Conservation (phyloP, 306 rosid genomes). For the Pueraria montana region DNA sequence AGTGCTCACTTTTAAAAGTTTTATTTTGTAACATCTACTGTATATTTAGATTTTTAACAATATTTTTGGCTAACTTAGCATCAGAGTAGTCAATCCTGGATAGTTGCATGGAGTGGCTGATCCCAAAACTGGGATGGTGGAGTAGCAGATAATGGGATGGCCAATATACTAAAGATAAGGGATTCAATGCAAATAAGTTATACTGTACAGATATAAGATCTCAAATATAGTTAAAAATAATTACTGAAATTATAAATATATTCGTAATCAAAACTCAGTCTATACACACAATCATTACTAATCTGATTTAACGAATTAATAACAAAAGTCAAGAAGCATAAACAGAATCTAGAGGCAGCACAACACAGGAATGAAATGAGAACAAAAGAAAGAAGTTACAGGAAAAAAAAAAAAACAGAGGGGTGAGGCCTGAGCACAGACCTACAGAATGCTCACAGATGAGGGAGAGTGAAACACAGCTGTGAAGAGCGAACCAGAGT, state of each 20-base stretch:
- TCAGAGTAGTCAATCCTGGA: not conserved
- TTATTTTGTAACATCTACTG: not conserved
- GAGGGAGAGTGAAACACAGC: not conserved
- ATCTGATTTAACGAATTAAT: not conserved
- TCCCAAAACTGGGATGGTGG: not conserved
- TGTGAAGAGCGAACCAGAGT: not conserved
- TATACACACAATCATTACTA: not conserved
- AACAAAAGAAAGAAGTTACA: not conserved
- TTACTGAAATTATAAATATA: not conserved
- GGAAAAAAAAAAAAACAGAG: not conserved
- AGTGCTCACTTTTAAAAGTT: not conserved
- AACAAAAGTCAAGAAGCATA: not conserved
- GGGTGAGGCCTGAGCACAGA: not conserved
- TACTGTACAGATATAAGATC: not conserved
- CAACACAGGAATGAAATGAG: not conserved
- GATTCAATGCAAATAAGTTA: not conserved
- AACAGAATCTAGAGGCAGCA: not conserved
- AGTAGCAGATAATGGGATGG: not conserved
- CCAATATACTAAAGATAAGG: not conserved
- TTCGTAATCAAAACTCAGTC: not conserved
- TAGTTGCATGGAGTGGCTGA: not conserved
- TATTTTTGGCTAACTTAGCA: not conserved
- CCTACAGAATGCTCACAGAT: not conserved
- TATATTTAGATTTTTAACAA: not conserved
- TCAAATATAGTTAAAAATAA: not conserved